These are phyloP conservation scores for Tolypocladium ovalisporum DNA, from an alignment of 2,329 filamentous ascomycete species.

Conservation along the genomic window DNA sequence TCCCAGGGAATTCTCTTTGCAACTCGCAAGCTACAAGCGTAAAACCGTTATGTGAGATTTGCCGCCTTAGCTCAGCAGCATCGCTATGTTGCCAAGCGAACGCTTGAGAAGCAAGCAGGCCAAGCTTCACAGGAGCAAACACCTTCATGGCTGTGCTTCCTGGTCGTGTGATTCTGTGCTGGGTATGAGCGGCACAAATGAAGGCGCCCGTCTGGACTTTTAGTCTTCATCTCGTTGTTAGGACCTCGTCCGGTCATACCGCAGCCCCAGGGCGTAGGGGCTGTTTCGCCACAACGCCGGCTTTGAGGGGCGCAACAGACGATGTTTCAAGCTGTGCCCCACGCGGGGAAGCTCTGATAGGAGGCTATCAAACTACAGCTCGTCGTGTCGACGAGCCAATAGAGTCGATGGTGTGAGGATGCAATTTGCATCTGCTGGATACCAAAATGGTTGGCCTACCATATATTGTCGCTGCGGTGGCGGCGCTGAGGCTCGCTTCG, in stretches of 20 bases:
- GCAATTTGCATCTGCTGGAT: not conserved
- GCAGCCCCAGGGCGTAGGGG: not conserved
- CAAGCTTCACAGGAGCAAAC: not conserved
- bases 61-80: slow-evolving; percentile 2
- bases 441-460: not conserved
- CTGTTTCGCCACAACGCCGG: not conserved
- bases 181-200: not conserved
- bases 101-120: slow-evolving; percentile 1
- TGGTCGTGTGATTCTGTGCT: not conserved
- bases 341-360: not conserved
- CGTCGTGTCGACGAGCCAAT: not conserved
- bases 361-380: not conserved
- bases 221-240: not conserved
- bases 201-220: not conserved
- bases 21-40: slow-evolving; percentile 22
- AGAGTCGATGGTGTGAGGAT: too few species aligned
- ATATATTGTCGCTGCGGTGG: not conserved
- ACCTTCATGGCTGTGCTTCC: not conserved
- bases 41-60: slow-evolving; percentile 7
- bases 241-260: too few species aligned
- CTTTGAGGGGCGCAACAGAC: not conserved
- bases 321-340: not conserved
- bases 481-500: not conserved
- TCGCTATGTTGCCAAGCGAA: slow-evolving; percentile 4
- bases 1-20: not conserved